Conservation (phyloP, 2,329 filamentous ascomycete species). For the Dryadomyces sulphureus region DNA sequence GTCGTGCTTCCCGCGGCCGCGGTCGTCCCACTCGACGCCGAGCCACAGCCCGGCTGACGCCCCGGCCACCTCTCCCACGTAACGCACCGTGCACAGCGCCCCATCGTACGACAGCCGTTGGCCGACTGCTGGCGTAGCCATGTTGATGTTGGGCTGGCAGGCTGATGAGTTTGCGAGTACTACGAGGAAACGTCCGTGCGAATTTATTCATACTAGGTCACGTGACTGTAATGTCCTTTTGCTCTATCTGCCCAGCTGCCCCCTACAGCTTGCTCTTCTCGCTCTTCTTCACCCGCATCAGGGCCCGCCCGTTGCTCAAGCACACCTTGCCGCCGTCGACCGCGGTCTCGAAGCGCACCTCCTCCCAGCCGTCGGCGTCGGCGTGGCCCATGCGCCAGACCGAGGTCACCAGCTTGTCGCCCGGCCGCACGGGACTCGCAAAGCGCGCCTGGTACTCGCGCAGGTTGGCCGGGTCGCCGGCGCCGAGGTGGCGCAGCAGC, state of each 20-base stretch:
- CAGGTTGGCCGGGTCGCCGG: conserved; percentile 64
- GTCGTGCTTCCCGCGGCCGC: conserved; percentile 74
- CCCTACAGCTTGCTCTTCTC: conserved; percentile 46
- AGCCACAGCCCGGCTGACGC: conserved; percentile 74
- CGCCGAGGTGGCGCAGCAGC: conserved; percentile 58
- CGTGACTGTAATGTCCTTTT: background rate
- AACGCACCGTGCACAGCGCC: conserved; percentile 71
- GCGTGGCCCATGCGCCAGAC: conserved; percentile 71
- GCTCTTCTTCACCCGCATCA: conserved; percentile 48
- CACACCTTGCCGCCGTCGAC: conserved; percentile 73
- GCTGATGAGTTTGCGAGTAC: background rate
- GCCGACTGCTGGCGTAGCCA: conserved; percentile 34
- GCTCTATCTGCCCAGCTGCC: background rate
- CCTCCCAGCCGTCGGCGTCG: conserved; percentile 69
- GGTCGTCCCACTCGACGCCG: conserved; percentile 93
- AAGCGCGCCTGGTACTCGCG: conserved; percentile 84
- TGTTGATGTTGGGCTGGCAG: conserved; percentile 11
- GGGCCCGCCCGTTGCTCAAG: conserved; percentile 70
- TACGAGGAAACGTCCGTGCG: too few relatives aligned
- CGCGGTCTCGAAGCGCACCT: conserved; percentile 65
- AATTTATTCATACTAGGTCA: too few relatives aligned
- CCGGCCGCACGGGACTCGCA: conserved; percentile 69
- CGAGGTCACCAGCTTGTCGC: conserved; percentile 66
- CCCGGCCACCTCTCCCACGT: conserved; percentile 60
- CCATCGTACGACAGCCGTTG: conserved; percentile 70